Evolutionary conservation across 306 rosid genomes (phyloP).

Genomic region (Coriaria nepalensis): DNA sequence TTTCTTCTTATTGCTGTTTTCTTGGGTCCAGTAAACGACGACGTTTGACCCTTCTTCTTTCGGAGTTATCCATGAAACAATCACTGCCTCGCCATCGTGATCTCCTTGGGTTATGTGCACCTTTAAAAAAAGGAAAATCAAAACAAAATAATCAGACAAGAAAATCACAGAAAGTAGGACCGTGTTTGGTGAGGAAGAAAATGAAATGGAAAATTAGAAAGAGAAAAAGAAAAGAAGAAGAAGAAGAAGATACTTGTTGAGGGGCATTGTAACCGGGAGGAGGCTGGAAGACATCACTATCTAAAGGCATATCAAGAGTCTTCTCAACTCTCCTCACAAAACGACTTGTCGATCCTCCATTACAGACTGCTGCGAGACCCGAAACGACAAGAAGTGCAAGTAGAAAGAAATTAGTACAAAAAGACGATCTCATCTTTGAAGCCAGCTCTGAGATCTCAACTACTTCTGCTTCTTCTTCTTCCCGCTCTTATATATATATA

Average conservation of each 20-base stretch:
- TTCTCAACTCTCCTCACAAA: constrained; percentile 38
- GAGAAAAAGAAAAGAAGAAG: neutral
- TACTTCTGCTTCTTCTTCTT: too few relatives aligned
- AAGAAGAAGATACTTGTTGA: constrained; percentile 35
- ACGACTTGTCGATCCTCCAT: constrained; percentile 30
- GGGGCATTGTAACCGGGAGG: constrained; percentile 73
- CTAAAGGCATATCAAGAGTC: constrained; percentile 45
- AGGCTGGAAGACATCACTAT: constrained; percentile 43
- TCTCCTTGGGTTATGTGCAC: constrained; percentile 89
- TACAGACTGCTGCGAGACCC: constrained; percentile 24
- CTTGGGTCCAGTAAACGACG: constrained; percentile 50
- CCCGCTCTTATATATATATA: too few relatives aligned
- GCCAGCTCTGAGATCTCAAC: too few relatives aligned
- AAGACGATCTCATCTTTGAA: too few relatives aligned
- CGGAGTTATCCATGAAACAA: constrained; percentile 60
- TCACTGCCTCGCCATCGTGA: constrained; percentile 44
- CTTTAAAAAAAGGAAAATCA: constrained; percentile 21
- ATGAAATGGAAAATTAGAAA: too few relatives aligned
- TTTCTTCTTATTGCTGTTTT: constrained; percentile 13
- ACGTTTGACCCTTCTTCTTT: constrained; percentile 49
- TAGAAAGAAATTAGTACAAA: constrained; percentile 10
- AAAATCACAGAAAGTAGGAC: too few relatives aligned
- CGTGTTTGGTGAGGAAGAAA: too few relatives aligned
- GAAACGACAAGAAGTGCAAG: constrained; percentile 9
- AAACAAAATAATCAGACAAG: neutral